Conservation (phyloP, 371 early-diverging fungal species). For the Chytridium lagenaria region DNA sequence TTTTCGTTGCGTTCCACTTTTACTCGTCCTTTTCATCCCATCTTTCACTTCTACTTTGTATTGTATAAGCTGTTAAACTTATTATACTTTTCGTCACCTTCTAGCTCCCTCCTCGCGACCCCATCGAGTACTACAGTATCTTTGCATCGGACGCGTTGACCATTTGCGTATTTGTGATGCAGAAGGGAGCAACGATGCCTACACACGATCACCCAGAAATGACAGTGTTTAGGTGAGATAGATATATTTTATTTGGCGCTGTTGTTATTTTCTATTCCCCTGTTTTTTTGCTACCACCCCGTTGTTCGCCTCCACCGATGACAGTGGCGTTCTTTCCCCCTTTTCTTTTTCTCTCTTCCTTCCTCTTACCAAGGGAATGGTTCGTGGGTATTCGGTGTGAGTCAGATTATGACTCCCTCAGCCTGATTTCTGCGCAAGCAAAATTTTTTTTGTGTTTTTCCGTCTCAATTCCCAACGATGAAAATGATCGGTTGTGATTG, state of each 20-base stretch:
- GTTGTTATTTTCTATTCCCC: neutral
- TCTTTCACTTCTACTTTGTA: neutral
- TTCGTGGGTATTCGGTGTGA: too few species aligned
- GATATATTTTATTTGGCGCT: neutral
- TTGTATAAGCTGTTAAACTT: neutral
- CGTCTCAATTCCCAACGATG: too few species aligned
- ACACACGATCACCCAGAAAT: constrained; percentile 58
- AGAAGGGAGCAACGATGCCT: constrained; percentile 48
- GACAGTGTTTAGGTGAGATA: constrained; percentile 51
- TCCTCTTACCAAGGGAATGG: too few species aligned
- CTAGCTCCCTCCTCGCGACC: constrained; percentile 12
- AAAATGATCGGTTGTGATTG: too few species aligned
- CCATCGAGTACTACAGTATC: constrained; percentile 43
- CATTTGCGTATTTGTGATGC: constrained; percentile 50
- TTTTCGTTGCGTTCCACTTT: neutral
- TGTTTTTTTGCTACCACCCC: neutral
- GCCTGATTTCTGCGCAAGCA: too few species aligned
- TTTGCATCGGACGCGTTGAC: constrained; percentile 35
- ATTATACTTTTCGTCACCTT: neutral
- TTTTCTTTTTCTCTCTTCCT: neutral
- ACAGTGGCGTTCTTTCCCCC: neutral
- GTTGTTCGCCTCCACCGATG: neutral
- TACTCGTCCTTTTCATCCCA: neutral
- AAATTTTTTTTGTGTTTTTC: too few species aligned
- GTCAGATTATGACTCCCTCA: too few species aligned